Conservation (phyloP, 371 early-diverging fungal genomes). For the Rhizopus delemar region DNA sequence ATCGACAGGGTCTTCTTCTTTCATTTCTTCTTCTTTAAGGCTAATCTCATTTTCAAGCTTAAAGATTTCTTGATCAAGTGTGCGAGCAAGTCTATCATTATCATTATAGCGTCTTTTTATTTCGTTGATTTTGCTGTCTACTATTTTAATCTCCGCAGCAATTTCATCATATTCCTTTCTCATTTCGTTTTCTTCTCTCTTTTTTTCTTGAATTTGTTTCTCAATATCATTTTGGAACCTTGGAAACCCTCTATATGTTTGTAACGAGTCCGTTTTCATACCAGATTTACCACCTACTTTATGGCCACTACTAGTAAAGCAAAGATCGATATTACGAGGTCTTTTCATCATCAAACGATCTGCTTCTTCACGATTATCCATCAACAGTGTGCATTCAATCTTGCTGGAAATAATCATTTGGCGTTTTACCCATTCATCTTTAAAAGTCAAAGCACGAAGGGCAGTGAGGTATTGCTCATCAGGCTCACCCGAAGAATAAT, state of each 20-base stretch:
- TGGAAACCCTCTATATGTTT: constrained; percentile 38
- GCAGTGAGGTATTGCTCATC: constrained; percentile 64
- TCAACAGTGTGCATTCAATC: constrained; percentile 81
- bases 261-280: constrained; percentile 45
- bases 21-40: constrained; percentile 45
- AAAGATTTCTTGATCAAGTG: constrained; percentile 6
- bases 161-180: constrained; percentile 1
- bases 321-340: constrained; percentile 72
- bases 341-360: constrained; percentile 68
- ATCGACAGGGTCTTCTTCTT: constrained; percentile 70
- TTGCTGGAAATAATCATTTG: constrained; percentile 72
- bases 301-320: constrained; percentile 68
- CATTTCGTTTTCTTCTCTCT: not conserved
- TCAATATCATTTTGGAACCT: constrained; percentile 51
- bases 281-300: constrained; percentile 63
- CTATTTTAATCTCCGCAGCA: constrained; percentile 1
- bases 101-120: constrained; percentile 1
- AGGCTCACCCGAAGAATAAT: constrained; percentile 75
- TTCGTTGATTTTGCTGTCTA: not conserved
- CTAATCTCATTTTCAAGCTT: constrained; percentile 5
- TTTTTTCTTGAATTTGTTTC: constrained; percentile 26
- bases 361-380: constrained; percentile 71
- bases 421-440: constrained; percentile 74
- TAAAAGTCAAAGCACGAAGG: constrained; percentile 63
- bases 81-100: not conserved